Evolutionary conservation across 805 yeast genomes (phyloP), one percentile per base, ranked within the genome.

Genomic region (Metschnikowia chrysomelidarum): DNA sequence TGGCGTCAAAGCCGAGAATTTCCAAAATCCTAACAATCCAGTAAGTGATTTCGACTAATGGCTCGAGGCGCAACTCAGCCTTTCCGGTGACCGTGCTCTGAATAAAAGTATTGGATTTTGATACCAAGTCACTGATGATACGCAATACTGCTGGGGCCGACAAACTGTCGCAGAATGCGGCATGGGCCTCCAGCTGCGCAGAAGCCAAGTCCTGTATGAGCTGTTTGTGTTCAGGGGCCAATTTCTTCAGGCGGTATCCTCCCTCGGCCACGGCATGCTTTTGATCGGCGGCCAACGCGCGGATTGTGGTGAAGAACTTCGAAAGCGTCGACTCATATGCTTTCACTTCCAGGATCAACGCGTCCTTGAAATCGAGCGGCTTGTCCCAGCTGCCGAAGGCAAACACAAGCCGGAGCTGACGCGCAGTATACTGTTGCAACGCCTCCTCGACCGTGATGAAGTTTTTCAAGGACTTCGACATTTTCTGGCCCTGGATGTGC

Each of bases 401-500:
- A 69, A 93, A 93, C 7, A 89, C 89, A 49, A 93, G 71, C 47
- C 99, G 77, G 51, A 93, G 71, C 60, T 93, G 97, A 50, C 97
- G 78, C 1, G 93, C 62, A 2, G 84, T 60, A 53, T 78, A 87
- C 46, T 61, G 75, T 36, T 70, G 62, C 44, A 93, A 71, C 2
- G 98, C 97, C 56, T 91, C 95, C 45, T 83, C 85, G 49, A 93
- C 87, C 8, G 98, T 88, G 55, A 93, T 91, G 59, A 93, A 93
- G 64, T 93, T 93, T 62, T 93, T 93, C 55, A 93, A 71, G 27
- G 94, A 82, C 65, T 93, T 93, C 30, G 95, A 83, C 99, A 93
- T 93, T 57, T 93, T 93, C 64, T 88, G 97, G 14, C 99, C 99
- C 62, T 93, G 97, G 49, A 93, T 93, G 59, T 93, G 98, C 53